Evolutionary conservation across 2,329 filamentous ascomycete species (phyloP).

Genomic region (Amylocarpus encephaloides): DNA sequence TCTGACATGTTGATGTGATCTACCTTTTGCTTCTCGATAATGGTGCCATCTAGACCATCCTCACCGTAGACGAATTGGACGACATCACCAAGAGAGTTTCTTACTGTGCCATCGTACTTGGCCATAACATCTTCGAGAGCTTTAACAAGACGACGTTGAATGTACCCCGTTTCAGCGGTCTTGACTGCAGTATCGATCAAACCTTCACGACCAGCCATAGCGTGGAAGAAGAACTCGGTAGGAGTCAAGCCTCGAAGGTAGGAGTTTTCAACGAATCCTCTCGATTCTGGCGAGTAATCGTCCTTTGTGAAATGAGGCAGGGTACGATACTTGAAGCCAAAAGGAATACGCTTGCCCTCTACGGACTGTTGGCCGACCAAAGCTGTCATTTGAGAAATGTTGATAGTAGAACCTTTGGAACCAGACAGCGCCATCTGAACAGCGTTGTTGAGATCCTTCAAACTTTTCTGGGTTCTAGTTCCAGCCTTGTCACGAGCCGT

Average conservation of each 20-base stretch:
- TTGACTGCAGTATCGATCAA: constrained; percentile 99
- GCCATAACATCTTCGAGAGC: constrained; percentile 96
- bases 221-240: constrained; percentile 98
- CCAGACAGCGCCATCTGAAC: constrained; percentile 94
- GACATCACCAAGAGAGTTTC: constrained; percentile 93
- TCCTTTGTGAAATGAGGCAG: constrained; percentile 98
- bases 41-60: constrained; percentile 87
- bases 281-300: constrained; percentile 93
- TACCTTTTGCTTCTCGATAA: constrained; percentile 88
- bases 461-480: constrained; percentile 81
- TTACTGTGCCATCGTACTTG: constrained; percentile 94
- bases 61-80: constrained; percentile 98
- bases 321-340: constrained; percentile 97
- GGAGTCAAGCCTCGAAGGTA: constrained; percentile 94
- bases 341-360: constrained; percentile 97
- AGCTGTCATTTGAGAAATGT: constrained; percentile 99
- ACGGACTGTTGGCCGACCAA: constrained; percentile 97
- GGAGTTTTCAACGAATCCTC: constrained; percentile 98
- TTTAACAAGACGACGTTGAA: constrained; percentile 96
- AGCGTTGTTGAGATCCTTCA: constrained; percentile 95
- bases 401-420: constrained; percentile 98
- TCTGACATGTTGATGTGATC: constrained; percentile 80
- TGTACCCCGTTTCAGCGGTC: constrained; percentile 98
- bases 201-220: constrained; percentile 99
- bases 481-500: constrained; percentile 94